Percentiles rank a stretch among this genome's conserved stretches.
phyloP scores from a whole-genome alignment of 2,329 filamentous ascomycete genomes.

The Huntiella moniliformis region DNA sequence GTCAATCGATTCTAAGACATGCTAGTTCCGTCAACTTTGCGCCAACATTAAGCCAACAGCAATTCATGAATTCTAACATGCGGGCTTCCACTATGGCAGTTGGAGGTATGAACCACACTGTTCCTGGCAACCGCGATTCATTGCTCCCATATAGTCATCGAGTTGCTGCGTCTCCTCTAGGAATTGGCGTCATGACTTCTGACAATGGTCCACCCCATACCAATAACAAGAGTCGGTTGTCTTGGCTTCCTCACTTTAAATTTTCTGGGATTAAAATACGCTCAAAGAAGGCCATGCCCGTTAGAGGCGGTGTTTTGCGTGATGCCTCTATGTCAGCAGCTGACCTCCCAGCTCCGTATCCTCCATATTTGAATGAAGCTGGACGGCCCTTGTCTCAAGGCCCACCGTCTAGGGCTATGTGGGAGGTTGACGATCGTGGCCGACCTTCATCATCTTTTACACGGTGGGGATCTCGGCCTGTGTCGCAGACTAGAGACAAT shows the following conservation, averaged over 20 bases:
- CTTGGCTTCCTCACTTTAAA: conserved; percentile 4
- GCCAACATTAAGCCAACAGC: neutral
- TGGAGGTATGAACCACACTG: neutral
- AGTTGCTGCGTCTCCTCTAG: conserved; percentile 7
- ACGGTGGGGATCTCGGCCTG: neutral
- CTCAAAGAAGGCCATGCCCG: neutral
- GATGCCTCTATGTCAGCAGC: conserved; percentile 1
- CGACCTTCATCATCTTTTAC: neutral
- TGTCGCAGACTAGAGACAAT: neutral
- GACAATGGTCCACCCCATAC: conserved; percentile 1
- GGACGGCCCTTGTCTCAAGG: conserved; percentile 4
- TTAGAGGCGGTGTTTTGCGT: conserved; percentile 3
- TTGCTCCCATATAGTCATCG: neutral
- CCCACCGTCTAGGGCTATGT: conserved; percentile 2
- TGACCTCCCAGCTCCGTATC: neutral
- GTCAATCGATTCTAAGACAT: neutral
- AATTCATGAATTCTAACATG: neutral
- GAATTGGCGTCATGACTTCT: conserved; percentile 7
- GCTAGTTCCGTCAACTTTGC: neutral
- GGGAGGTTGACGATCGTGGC: conserved; percentile 7
- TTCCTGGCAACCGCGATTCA: neutral
- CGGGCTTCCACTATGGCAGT: neutral
- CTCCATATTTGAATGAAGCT: neutral
- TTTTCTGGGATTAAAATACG: neutral
- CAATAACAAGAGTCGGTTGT: conserved; percentile 7